Evolutionary conservation across 2,329 filamentous ascomycete genomes (phyloP).

Genomic region (Diatrype stigma): DNA sequence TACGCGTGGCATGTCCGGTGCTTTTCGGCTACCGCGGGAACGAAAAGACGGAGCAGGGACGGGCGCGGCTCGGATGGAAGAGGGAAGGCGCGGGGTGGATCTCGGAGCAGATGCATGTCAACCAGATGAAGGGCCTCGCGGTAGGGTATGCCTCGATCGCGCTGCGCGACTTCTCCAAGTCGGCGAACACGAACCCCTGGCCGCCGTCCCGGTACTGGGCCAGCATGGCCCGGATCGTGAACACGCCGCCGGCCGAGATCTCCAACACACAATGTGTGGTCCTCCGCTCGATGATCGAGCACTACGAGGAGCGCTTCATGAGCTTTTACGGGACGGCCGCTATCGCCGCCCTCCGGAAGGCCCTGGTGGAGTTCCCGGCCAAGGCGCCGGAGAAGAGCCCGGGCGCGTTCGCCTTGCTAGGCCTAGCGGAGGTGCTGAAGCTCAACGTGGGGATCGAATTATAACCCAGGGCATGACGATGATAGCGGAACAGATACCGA

Average conservation of each 20-base stretch:
- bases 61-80: conserved; percentile 69
- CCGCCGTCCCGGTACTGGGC: conserved; percentile 81
- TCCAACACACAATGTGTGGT: conserved; percentile 72
- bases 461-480: conserved; percentile 5
- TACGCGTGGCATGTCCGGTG: conserved; percentile 73
- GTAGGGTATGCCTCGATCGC: conserved; percentile 81
- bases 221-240: conserved; percentile 70
- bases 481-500: too few species aligned
- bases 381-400: conserved; percentile 43
- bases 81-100: conserved; percentile 58
- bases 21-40: conserved; percentile 78
- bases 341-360: conserved; percentile 64
- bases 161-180: conserved; percentile 74
- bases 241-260: conserved; percentile 62
- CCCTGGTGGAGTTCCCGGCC: conserved; percentile 69
- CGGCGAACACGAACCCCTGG: conserved; percentile 66
- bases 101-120: conserved; percentile 67
- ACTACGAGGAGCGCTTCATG: conserved; percentile 71
- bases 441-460: conserved; percentile 47
- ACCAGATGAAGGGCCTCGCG: conserved; percentile 78
- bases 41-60: conserved; percentile 67
- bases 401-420: conserved; percentile 48
- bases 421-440: conserved; percentile 50
- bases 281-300: conserved; percentile 66
- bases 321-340: conserved; percentile 76